Percentiles rank a stretch among this genome's conserved stretches.
Conservation (phyloP, 371 early-diverging fungal genomes). For the Parasitella parasitica region DNA sequence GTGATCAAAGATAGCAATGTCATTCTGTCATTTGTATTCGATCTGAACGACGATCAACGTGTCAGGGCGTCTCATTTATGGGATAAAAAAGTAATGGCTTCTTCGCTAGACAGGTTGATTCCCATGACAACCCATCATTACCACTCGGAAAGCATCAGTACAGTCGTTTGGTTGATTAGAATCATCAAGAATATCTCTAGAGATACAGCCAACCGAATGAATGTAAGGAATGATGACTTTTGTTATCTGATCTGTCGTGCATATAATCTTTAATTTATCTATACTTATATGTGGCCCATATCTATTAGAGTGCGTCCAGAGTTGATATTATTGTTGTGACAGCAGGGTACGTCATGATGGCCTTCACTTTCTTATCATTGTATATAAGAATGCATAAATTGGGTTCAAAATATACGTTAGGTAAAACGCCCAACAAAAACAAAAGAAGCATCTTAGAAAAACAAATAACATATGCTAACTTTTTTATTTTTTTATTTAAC, state of each 20-base stretch:
- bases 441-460: not conserved
- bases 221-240: not conserved
- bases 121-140: not conserved
- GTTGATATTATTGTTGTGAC: not conserved
- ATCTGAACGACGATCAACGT: not conserved
- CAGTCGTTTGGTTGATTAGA: not conserved
- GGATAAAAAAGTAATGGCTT: not conserved
- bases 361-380: slow-evolving; percentile 5
- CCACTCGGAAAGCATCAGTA: not conserved
- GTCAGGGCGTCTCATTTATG: not conserved
- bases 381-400: slow-evolving; percentile 9
- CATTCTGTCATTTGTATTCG: not conserved
- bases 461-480: not conserved
- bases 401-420: slow-evolving; percentile 5
- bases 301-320: slow-evolving; percentile 1
- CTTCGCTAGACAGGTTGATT: not conserved
- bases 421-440: not conserved
- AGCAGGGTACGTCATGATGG: slow-evolving; percentile 2
- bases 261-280: not conserved
- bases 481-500: not conserved
- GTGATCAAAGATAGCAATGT: not conserved
- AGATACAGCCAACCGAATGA: not conserved
- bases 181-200: not conserved
- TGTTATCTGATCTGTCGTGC: too few relatives aligned
- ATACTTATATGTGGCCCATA: too few relatives aligned